Conservation (phyloP, 2,329 filamentous ascomycete genomes). For the Talaromyces rugulosus region DNA sequence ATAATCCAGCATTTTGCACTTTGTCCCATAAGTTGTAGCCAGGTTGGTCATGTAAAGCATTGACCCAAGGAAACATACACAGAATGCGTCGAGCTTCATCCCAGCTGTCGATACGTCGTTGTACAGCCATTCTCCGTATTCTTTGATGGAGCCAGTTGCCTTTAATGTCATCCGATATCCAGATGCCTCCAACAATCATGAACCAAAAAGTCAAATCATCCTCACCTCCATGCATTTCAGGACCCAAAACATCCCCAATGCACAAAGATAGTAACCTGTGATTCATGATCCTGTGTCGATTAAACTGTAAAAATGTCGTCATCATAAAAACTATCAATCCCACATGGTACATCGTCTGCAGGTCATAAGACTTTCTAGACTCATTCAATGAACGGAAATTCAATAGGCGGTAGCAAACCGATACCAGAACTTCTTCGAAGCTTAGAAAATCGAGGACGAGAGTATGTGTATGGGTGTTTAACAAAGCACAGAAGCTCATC, state of each 20-base stretch:
- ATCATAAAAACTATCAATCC: constrained; percentile 10
- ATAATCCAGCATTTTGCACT: neutral
- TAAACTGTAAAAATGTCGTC: constrained; percentile 9
- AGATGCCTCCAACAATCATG: constrained; percentile 8
- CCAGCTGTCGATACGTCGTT: constrained; percentile 1
- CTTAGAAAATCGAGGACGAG: neutral
- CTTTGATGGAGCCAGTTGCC: neutral
- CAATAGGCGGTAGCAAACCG: constrained; percentile 8
- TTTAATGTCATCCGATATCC: neutral
- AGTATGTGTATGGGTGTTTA: constrained; percentile 1
- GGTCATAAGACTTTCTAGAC: neutral
- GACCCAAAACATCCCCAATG: neutral
- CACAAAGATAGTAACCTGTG: neutral
- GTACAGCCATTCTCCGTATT: constrained; percentile 1
- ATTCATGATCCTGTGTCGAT: neutral
- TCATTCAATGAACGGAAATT: constrained; percentile 7
- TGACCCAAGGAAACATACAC: constrained; percentile 8
- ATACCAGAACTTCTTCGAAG: constrained; percentile 7
- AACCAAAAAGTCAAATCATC: constrained; percentile 6
- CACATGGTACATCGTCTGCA: constrained; percentile 4
- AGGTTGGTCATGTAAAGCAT: constrained; percentile 1
- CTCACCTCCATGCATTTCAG: neutral
- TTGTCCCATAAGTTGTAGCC: neutral
- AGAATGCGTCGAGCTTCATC: neutral
- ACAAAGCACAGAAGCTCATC: constrained; percentile 1